A percentile compares a stretch with the other conserved stretches of the same genome.
Evolutionary conservation across 495 filamentous ascomycete genomes (phyloP).

Genomic region (Aspergillus diversus): DNA sequence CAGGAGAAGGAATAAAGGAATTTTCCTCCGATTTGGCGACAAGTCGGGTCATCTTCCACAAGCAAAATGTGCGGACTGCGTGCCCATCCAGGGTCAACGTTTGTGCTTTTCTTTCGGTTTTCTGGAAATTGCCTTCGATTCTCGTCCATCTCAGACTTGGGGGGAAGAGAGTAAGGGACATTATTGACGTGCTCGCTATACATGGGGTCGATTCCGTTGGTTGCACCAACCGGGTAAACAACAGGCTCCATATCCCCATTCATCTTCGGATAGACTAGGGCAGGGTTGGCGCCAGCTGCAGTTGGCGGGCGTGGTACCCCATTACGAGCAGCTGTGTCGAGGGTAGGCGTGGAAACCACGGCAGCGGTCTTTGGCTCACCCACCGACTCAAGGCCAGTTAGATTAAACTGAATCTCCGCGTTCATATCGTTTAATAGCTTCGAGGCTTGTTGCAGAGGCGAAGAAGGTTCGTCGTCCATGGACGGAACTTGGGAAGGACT

Average conservation of each 20-base stretch:
- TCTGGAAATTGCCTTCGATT: slow-evolving; percentile 52
- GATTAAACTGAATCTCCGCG: slow-evolving; percentile 76
- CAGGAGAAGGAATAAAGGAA: slow-evolving; percentile 90
- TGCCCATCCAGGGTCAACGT: slow-evolving; percentile 78
- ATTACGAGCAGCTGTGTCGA: slow-evolving; percentile 45
- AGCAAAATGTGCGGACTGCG: slow-evolving; percentile 84
- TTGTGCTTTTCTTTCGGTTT: slow-evolving; percentile 67
- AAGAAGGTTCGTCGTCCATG: slow-evolving; percentile 73
- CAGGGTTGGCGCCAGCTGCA: slow-evolving; percentile 53
- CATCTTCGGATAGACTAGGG: slow-evolving; percentile 57
- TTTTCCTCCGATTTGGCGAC: slow-evolving; percentile 90
- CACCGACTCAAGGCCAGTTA: slow-evolving; percentile 75
- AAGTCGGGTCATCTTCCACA: slow-evolving; percentile 95
- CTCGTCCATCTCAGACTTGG: slow-evolving; percentile 60
- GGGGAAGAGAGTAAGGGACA: slow-evolving; percentile 78
- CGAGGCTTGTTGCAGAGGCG: slow-evolving; percentile 85
- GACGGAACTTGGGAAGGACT: slow-evolving; percentile 48
- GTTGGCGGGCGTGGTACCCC: slow-evolving; percentile 45
- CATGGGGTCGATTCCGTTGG: slow-evolving; percentile 91
- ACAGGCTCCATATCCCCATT: slow-evolving; percentile 73
- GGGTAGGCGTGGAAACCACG: slow-evolving; percentile 48
- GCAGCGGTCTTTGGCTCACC: slow-evolving; percentile 64
- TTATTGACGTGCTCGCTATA: slow-evolving; percentile 92
- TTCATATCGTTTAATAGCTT: slow-evolving; percentile 83
- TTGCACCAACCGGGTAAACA: slow-evolving; percentile 88